phyloP scores from a whole-genome alignment of 1,284 basidiomycete genomes.

The Abortiporus biennis region DNA sequence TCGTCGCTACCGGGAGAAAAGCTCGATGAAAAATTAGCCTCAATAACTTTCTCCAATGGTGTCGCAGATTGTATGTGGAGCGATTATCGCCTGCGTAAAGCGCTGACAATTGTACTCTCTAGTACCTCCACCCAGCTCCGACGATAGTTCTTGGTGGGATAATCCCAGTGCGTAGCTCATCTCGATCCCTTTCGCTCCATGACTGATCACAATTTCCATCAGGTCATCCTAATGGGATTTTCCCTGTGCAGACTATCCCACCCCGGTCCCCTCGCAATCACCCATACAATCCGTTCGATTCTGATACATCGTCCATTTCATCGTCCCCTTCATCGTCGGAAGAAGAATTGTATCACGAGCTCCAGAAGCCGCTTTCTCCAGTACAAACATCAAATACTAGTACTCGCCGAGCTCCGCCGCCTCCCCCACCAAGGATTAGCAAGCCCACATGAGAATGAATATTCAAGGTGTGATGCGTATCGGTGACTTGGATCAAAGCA shows the following conservation, averaged over 20 bases:
- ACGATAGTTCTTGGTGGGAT: conserved; percentile 74
- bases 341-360: conserved; percentile 70
- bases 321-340: conserved; percentile 77
- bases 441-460: conserved; percentile 9
- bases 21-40: conserved; percentile 66
- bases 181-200: not conserved
- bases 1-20: conserved; percentile 57
- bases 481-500: too few relatives aligned
- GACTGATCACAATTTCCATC: conserved; percentile 6
- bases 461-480: too few relatives aligned
- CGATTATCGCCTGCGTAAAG: too few relatives aligned
- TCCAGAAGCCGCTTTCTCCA: conserved; percentile 23
- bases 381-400: conserved; percentile 18
- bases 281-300: conserved; percentile 64
- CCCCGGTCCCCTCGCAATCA: conserved; percentile 26
- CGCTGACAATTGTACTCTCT: conserved; percentile 23
- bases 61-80: conserved; percentile 35
- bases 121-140: conserved; percentile 79
- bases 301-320: conserved; percentile 53
- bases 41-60: conserved; percentile 30
- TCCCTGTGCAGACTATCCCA: conserved; percentile 38
- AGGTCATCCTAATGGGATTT: conserved; percentile 64
- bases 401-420: conserved; percentile 30
- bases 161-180: conserved; percentile 41
- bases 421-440: conserved; percentile 25